These are phyloP conservation scores for Penicillium sp. DNA, from an alignment of 2,329 filamentous ascomycete species.

Conservation along the genomic window DNA sequence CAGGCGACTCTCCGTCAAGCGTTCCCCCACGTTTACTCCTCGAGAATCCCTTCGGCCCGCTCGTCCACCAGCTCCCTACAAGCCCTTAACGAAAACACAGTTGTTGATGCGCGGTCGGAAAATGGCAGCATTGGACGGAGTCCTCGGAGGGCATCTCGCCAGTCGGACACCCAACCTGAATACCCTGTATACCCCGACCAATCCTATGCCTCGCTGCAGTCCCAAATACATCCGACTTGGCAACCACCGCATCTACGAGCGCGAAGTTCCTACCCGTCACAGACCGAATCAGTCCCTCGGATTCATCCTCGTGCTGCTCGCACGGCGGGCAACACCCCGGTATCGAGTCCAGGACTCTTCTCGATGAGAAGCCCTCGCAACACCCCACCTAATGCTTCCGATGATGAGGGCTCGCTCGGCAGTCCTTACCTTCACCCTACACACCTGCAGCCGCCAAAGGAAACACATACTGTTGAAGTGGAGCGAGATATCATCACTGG, in stretches of 20 bases:
- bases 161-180: slow-evolving; percentile 30
- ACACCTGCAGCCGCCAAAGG: slow-evolving; percentile 71
- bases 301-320: slow-evolving; percentile 32
- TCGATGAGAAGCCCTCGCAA: slow-evolving; percentile 35
- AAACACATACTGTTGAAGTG: slow-evolving; percentile 87
- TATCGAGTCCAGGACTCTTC: slow-evolving; percentile 49
- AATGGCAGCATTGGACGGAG: slow-evolving; percentile 24
- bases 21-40: slow-evolving; percentile 35
- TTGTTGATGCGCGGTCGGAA: slow-evolving; percentile 38
- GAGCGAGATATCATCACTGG: slow-evolving; percentile 86
- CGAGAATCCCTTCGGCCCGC: slow-evolving; percentile 39
- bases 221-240: slow-evolving; percentile 42
- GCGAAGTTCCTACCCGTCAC: slow-evolving; percentile 45
- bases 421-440: slow-evolving; percentile 68
- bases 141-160: slow-evolving; percentile 31
- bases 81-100: slow-evolving; percentile 39
- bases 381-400: slow-evolving; percentile 35
- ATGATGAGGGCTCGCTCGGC: slow-evolving; percentile 40
- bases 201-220: slow-evolving; percentile 48
- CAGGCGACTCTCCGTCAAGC: slow-evolving; percentile 33
- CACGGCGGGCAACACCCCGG: slow-evolving; percentile 48
- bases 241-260: slow-evolving; percentile 41
- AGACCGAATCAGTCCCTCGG: slow-evolving; percentile 26
- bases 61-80: slow-evolving; percentile 45
- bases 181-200: slow-evolving; percentile 50